Evolutionary conservation across 2,329 filamentous ascomycete species (phyloP).

Genomic region (Cucurbitaria berberidis): DNA sequence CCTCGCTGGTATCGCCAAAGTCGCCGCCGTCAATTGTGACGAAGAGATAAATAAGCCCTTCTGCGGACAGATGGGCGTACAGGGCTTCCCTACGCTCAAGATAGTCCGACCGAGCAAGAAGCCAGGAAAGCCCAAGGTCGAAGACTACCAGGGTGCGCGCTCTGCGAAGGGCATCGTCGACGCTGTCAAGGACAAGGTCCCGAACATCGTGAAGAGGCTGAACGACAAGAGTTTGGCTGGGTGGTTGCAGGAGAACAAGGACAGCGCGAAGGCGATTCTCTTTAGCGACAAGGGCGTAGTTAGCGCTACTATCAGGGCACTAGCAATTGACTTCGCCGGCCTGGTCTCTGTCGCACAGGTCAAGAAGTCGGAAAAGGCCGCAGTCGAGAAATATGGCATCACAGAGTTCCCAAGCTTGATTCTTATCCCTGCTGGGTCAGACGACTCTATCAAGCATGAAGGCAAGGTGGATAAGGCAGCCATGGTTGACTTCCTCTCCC

Average conservation of each 20-base stretch:
- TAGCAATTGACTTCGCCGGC: constrained; percentile 90
- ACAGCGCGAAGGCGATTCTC: constrained; percentile 81
- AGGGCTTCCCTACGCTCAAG: constrained; percentile 96
- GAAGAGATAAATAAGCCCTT: constrained; percentile 89
- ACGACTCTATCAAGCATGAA: constrained; percentile 74
- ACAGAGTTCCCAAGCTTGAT: constrained; percentile 80
- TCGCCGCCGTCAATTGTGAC: constrained; percentile 94
- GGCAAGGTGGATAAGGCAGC: constrained; percentile 85
- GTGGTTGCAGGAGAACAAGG: constrained; percentile 72
- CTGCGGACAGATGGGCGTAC: constrained; percentile 82
- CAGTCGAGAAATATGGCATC: constrained; percentile 76
- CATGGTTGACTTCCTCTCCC: constrained; percentile 81
- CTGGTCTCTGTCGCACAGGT: constrained; percentile 82
- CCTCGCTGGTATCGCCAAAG: constrained; percentile 89
- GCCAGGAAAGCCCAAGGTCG: constrained; percentile 76
- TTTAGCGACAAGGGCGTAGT: constrained; percentile 94
- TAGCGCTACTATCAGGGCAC: constrained; percentile 78
- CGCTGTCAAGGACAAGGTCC: constrained; percentile 83
- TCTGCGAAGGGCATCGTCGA: constrained; percentile 88
- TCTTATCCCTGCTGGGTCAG: constrained; percentile 73
- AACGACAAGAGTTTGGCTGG: constrained; percentile 78
- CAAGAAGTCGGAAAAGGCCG: constrained; percentile 76
- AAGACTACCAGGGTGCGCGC: constrained; percentile 87
- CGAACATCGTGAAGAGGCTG: constrained; percentile 85
- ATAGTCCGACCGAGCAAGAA: constrained; percentile 87